Evolutionary conservation across 192 early-diverging fungal genomes (phyloP).

Genomic region (Radiomyces spectabilis): DNA sequence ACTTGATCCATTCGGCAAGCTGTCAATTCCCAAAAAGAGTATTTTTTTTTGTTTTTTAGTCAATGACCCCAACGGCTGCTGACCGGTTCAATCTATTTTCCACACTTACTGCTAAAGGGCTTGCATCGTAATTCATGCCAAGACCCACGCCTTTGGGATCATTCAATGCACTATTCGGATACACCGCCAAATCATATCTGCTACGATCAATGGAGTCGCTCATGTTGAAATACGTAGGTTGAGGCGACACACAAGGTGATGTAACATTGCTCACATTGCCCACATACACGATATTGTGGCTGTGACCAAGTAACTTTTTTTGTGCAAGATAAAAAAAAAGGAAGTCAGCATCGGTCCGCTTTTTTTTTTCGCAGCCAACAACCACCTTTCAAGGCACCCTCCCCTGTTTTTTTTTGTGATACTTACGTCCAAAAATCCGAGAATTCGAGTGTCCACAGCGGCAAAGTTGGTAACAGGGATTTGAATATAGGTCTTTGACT

Average conservation of each 20-base stretch:
- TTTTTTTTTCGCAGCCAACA: background rate
- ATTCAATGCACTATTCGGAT: slow-evolving; percentile 4
- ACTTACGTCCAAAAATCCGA: slow-evolving; percentile 41
- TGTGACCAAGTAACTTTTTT: slow-evolving; percentile 28
- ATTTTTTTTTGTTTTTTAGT: background rate
- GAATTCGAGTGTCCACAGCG: slow-evolving; percentile 21
- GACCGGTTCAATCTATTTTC: too few species aligned
- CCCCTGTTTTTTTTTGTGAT: background rate
- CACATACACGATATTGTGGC: slow-evolving; percentile 16
- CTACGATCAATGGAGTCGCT: slow-evolving; percentile 1
- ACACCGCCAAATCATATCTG: slow-evolving; percentile 13
- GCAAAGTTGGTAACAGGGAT: slow-evolving; percentile 27
- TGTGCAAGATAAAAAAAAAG: background rate
- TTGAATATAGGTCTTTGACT: slow-evolving; percentile 16
- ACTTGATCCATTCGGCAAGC: slow-evolving; percentile 31
- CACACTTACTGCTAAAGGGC: slow-evolving; percentile 15
- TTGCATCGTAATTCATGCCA: slow-evolving; percentile 8
- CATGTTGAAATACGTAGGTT: background rate
- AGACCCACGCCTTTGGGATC: slow-evolving; percentile 14
- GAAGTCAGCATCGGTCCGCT: background rate
- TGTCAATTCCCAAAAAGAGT: background rate
- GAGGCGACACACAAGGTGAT: slow-evolving; percentile 30
- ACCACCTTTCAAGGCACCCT: background rate
- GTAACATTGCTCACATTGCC: slow-evolving; percentile 23
- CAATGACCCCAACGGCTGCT: too few species aligned